phyloP scores from a whole-genome alignment of 495 filamentous ascomycete genomes.

The Neurospora sp. region DNA sequence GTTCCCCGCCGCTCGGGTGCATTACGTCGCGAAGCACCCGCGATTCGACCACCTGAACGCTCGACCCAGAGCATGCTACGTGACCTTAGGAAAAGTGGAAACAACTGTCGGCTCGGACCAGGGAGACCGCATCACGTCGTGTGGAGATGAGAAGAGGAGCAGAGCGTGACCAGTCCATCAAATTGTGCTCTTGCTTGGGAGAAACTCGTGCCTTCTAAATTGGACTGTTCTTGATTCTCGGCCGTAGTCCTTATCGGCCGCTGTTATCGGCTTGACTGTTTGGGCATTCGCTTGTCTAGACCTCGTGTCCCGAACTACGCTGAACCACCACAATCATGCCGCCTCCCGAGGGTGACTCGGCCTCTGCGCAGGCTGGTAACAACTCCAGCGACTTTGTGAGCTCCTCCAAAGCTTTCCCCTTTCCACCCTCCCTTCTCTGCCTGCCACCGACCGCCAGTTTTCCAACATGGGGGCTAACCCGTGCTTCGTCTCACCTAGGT shows the following conservation, averaged over 20 bases:
- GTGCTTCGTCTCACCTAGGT: slow-evolving; percentile 46
- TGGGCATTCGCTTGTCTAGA: neutral
- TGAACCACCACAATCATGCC: slow-evolving; percentile 26
- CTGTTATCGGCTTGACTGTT: neutral
- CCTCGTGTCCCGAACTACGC: neutral
- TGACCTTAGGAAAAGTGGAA: neutral
- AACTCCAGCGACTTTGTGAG: slow-evolving; percentile 45
- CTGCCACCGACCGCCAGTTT: neutral
- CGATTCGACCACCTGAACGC: neutral
- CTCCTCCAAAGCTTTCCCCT: slow-evolving; percentile 2
- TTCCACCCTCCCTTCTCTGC: slow-evolving; percentile 1
- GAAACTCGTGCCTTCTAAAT: neutral
- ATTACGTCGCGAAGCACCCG: slow-evolving; percentile 6
- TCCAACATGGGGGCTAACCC: slow-evolving; percentile 13
- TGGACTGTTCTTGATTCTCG: neutral
- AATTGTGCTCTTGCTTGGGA: neutral
- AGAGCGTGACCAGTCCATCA: neutral
- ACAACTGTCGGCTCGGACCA: neutral
- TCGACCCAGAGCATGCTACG: slow-evolving; percentile 2
- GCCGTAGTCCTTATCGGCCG: neutral
- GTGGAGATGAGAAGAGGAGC: slow-evolving; percentile 2
- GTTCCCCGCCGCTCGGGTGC: slow-evolving; percentile 1
- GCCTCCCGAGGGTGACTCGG: slow-evolving; percentile 29
- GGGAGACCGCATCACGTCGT: neutral
- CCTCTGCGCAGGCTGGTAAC: slow-evolving; percentile 31